A percentile compares a stretch with the other conserved stretches of the same genome.
These are phyloP conservation scores for Carex parvula DNA, from an alignment of 176 grass and related monocot genomes.

Conservation along the genomic window DNA sequence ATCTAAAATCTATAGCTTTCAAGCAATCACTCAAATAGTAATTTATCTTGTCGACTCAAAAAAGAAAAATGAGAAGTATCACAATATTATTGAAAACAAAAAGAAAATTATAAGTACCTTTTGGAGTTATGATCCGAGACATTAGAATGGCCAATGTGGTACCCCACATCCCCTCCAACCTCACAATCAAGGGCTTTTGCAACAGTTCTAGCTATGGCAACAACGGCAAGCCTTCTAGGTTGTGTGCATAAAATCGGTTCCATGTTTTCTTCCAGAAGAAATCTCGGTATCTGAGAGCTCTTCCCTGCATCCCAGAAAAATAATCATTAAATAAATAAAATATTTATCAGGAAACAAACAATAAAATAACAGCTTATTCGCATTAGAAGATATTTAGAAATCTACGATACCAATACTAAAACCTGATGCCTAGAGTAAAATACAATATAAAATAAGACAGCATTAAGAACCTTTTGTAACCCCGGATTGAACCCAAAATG, in stretches of 20 bases:
- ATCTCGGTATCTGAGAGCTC: conserved; percentile 79
- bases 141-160: conserved; percentile 92
- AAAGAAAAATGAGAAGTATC: neutral
- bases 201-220: conserved; percentile 71
- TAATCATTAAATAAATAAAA: neutral
- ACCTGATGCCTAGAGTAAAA: neutral
- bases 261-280: conserved; percentile 72
- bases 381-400: neutral
- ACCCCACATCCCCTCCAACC: conserved; percentile 74
- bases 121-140: conserved; percentile 56
- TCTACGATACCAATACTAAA: neutral
- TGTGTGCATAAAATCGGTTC: conserved; percentile 89
- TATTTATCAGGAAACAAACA: neutral
- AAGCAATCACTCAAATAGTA: neutral
- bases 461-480: neutral
- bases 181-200: conserved; percentile 70
- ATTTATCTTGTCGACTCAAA: neutral
- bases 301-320: conserved; percentile 49
- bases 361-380: neutral
- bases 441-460: neutral
- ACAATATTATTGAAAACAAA: neutral
- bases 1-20: too few relatives aligned
- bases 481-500: neutral
- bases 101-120: conserved; percentile 34
- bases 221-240: conserved; percentile 88